Percentiles rank a stretch among this genome's conserved stretches.
Conservation (phyloP, 2,329 filamentous ascomycete genomes). For the Alternaria arbusti region DNA sequence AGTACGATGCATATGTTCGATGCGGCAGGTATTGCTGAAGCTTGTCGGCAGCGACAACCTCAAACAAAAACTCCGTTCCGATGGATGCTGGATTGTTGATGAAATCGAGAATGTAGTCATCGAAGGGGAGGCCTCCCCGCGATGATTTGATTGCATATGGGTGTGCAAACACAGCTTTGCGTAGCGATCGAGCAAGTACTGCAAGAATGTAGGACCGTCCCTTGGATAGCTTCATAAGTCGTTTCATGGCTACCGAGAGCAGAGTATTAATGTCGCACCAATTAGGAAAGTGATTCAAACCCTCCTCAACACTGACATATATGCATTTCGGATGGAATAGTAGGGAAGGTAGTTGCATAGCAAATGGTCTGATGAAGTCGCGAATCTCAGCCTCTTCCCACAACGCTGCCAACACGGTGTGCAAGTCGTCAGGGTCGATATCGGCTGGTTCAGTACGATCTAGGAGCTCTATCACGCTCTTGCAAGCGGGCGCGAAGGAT, state of each 20-base stretch:
- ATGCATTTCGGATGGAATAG: constrained; percentile 47
- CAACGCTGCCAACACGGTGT: constrained; percentile 42
- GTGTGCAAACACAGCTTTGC: constrained; percentile 35
- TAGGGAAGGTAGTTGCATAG: constrained; percentile 46
- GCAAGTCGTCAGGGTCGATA: constrained; percentile 22
- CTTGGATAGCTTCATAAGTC: constrained; percentile 39
- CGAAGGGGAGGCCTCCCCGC: constrained; percentile 40
- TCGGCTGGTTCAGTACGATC: constrained; percentile 13
- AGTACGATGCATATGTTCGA: constrained; percentile 52
- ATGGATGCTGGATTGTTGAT: constrained; percentile 51
- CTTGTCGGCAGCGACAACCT: constrained; percentile 49
- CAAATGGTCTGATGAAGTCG: constrained; percentile 52
- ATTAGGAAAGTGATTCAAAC: background rate
- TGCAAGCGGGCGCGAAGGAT: constrained; percentile 36
- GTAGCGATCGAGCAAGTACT: constrained; percentile 36
- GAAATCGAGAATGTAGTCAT: constrained; percentile 50
- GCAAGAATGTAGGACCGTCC: constrained; percentile 46
- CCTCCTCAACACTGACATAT: constrained; percentile 8
- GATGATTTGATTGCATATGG: constrained; percentile 31
- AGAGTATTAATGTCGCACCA: constrained; percentile 1
- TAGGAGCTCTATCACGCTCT: constrained; percentile 27
- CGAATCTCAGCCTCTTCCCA: constrained; percentile 58
- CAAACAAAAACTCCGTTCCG: constrained; percentile 54
- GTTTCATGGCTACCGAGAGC: constrained; percentile 30
- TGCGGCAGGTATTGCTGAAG: constrained; percentile 38